Conservation (phyloP, 768 basidiomycete species). For the Asterophora parasitica region DNA sequence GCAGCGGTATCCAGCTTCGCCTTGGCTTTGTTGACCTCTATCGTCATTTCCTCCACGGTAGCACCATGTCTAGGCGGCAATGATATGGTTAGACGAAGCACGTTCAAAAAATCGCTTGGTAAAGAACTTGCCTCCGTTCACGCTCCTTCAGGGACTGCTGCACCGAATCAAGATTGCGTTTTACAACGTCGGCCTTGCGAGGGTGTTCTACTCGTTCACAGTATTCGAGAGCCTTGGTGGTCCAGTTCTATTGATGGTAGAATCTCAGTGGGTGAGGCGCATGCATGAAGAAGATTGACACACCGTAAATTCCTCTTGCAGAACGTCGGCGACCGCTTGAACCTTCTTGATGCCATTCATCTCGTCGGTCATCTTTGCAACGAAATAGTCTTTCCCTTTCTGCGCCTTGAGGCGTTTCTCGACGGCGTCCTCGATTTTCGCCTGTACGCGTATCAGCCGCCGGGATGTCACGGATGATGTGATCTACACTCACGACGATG, state of each 20-base stretch:
- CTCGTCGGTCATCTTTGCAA: constrained; percentile 49
- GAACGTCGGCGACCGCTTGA: constrained; percentile 41
- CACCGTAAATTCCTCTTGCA: constrained; percentile 64
- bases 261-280: not conserved
- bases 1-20: constrained; percentile 55
- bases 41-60: constrained; percentile 71
- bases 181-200: constrained; percentile 50
- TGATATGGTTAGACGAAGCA: constrained; percentile 2
- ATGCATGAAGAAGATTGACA: constrained; percentile 13
- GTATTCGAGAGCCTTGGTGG: constrained; percentile 54
- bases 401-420: constrained; percentile 47
- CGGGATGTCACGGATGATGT: not conserved
- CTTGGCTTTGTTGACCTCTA: constrained; percentile 62
- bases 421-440: constrained; percentile 44
- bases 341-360: constrained; percentile 37
- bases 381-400: constrained; percentile 41
- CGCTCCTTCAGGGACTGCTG: constrained; percentile 62
- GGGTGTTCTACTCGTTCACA: constrained; percentile 55
- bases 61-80: constrained; percentile 57
- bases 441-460: constrained; percentile 29
- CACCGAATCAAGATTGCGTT: constrained; percentile 59
- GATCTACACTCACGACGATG: constrained; percentile 15
- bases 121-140: constrained; percentile 49
- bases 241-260: constrained; percentile 48
- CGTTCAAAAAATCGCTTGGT: not conserved